These are phyloP conservation scores for Talaromyces sp. DNA, from an alignment of 2,329 filamentous ascomycete species.

Conservation along the genomic window DNA sequence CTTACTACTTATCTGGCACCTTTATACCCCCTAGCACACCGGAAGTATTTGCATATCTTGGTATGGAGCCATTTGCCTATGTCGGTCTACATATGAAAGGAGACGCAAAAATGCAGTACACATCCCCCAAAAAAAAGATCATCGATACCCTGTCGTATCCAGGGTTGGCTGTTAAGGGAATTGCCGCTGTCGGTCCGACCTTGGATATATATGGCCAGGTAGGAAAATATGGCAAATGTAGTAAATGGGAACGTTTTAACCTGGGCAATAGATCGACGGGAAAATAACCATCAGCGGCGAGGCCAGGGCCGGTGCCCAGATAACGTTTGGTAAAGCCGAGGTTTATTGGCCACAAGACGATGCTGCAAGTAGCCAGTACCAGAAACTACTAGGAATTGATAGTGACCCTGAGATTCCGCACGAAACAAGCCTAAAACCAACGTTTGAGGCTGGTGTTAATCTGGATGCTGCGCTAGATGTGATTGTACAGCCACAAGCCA, in stretches of 20 bases:
- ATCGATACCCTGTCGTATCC: constrained; percentile 21
- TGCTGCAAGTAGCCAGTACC: constrained; percentile 7
- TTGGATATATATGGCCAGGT: constrained; percentile 18
- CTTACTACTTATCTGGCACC: constrained; percentile 21
- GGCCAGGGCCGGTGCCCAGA: constrained; percentile 13
- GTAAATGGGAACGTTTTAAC: too few species aligned
- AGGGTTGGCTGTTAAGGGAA: constrained; percentile 21
- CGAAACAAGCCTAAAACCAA: constrained; percentile 11
- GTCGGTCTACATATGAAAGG: constrained; percentile 13
- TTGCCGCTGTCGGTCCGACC: constrained; percentile 19
- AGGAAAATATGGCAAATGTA: too few species aligned
- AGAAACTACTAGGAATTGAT: constrained; percentile 1
- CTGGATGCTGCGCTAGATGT: constrained; percentile 14
- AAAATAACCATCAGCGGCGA: constrained; percentile 12
- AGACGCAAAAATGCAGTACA: constrained; percentile 15
- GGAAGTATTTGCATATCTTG: constrained; percentile 15
- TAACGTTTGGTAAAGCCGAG: constrained; percentile 16
- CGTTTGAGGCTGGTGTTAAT: constrained; percentile 15
- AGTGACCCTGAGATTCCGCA: constrained; percentile 2
- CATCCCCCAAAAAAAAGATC: constrained; percentile 14
- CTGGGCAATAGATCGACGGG: constrained; percentile 11
- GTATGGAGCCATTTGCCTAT: constrained; percentile 13
- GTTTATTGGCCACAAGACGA: constrained; percentile 17
- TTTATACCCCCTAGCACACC: constrained; percentile 16
- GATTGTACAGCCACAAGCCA: constrained; percentile 15